These are phyloP conservation scores for Camellia oleifera DNA, from an alignment of 179 eudicot species.

Conservation along the genomic window DNA sequence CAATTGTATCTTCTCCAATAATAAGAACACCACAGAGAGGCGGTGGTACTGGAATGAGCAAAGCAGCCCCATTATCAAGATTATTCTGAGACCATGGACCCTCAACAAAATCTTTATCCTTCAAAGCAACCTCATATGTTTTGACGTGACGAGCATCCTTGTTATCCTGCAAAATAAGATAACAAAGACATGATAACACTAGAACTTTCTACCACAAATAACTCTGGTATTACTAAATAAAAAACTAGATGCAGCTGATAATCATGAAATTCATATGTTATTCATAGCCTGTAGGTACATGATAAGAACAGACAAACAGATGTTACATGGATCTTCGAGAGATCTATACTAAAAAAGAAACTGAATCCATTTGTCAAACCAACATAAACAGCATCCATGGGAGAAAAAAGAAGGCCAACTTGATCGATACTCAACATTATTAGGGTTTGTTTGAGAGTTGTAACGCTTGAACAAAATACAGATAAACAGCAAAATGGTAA, in stretches of 20 bases:
- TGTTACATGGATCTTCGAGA: neutral
- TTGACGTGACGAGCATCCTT: conserved; percentile 96
- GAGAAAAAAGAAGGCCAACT: neutral
- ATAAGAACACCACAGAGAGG: conserved; percentile 95
- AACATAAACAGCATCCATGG: neutral
- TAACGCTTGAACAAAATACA: neutral
- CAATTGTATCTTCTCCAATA: conserved; percentile 95
- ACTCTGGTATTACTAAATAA: neutral
- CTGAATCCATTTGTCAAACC: conserved; percentile 3
- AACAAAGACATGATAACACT: neutral
- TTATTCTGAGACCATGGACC: conserved; percentile 99
- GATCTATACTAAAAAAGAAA: neutral
- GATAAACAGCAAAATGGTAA: conserved; percentile 15
- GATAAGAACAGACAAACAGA: neutral
- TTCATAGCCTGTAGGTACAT: neutral
- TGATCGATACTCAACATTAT: neutral
- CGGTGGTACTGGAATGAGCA: conserved; percentile 94
- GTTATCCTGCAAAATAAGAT: conserved; percentile 63
- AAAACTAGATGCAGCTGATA: neutral
- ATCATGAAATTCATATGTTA: neutral
- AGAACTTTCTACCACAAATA: neutral
- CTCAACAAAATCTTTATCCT: conserved; percentile 94
- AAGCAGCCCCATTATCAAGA: conserved; percentile 97
- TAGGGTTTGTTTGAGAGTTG: neutral
- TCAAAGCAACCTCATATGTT: conserved; percentile 87